Evolutionary conservation across 306 rosid genomes (phyloP).

Genomic region (Carpinus fangiana): DNA sequence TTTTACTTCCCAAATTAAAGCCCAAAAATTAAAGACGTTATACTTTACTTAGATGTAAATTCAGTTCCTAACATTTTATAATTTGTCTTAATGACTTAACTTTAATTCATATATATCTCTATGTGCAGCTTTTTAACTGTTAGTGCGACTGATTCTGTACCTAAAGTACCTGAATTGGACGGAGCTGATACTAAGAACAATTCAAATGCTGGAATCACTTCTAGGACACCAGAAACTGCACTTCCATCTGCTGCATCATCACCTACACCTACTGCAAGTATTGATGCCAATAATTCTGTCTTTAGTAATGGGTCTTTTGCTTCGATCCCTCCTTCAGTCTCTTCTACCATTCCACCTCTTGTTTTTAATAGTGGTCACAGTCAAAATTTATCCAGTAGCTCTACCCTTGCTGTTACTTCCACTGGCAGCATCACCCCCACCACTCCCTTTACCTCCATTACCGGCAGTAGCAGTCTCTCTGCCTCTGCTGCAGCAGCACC

Average conservation of each 20-base stretch:
- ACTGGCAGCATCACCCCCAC: constrained; percentile 6
- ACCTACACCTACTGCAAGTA: constrained; percentile 34
- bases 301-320: constrained; percentile 51
- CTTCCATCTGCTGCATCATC: constrained; percentile 46
- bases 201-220: constrained; percentile 35
- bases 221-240: constrained; percentile 40
- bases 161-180: constrained; percentile 35
- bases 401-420: constrained; percentile 25
- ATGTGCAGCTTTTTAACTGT: constrained; percentile 51
- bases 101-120: constrained; percentile 5
- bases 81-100: neutral
- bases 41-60: neutral
- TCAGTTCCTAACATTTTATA: neutral
- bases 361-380: constrained; percentile 37
- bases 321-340: constrained; percentile 36
- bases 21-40: neutral
- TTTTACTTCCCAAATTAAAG: neutral
- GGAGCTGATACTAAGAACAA: constrained; percentile 36
- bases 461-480: constrained; percentile 29
- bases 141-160: constrained; percentile 31
- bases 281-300: constrained; percentile 37
- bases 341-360: constrained; percentile 33
- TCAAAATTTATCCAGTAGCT: constrained; percentile 44
- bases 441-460: constrained; percentile 27
- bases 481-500: constrained; percentile 29